These are phyloP conservation scores for Nakaseomyces bracarensis DNA, from an alignment of 1,139 yeast genomes.

Conservation along the genomic window DNA sequence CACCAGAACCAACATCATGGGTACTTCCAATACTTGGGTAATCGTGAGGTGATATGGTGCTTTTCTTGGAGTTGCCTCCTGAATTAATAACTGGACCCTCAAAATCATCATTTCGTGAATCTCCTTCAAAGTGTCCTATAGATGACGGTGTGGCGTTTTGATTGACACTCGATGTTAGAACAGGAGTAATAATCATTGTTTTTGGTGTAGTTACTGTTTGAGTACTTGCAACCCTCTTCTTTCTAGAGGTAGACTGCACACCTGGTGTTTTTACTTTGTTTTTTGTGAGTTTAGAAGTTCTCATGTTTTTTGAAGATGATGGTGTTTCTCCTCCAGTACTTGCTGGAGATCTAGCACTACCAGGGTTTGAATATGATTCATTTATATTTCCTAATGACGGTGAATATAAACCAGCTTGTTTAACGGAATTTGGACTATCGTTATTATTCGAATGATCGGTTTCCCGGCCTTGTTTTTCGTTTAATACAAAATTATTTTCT, in stretches of 20 bases:
- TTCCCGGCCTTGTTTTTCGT: neutral
- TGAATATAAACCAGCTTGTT: neutral
- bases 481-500: neutral
- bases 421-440: neutral
- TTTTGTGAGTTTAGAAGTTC: neutral
- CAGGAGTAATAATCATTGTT: slow-evolving; percentile 6
- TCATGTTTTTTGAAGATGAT: neutral
- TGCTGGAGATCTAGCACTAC: neutral
- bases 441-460: neutral
- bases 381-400: neutral
- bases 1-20: neutral
- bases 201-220: slow-evolving; percentile 5
- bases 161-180: slow-evolving; percentile 3
- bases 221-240: neutral
- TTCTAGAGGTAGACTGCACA: neutral
- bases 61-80: slow-evolving; percentile 6
- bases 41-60: slow-evolving; percentile 2
- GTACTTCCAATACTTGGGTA: slow-evolving; percentile 2
- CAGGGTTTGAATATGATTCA: neutral
- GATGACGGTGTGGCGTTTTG: slow-evolving; percentile 1
- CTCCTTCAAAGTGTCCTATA: neutral
- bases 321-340: slow-evolving; percentile 3
- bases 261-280: slow-evolving; percentile 1
- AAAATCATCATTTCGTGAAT: neutral
- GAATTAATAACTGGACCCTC: neutral